These are phyloP conservation scores for Xylaria sp. DNA, from an alignment of 2,329 filamentous ascomycete species.

Conservation along the genomic window DNA sequence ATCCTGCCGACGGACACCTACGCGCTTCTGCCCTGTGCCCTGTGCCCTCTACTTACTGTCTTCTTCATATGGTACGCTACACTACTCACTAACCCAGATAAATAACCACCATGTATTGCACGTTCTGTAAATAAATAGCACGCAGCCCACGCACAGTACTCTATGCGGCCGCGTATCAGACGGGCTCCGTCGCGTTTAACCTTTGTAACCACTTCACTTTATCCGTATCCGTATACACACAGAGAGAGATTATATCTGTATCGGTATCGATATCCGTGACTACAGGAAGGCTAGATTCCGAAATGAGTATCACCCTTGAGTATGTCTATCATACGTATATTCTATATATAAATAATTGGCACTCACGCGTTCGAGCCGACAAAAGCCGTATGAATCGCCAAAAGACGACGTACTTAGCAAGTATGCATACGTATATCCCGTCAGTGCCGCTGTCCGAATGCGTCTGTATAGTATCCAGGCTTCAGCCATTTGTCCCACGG, in stretches of 20 bases:
- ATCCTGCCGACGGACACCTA: too few relatives aligned
- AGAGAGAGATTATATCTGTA: too few relatives aligned
- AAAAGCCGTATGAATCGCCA: background rate
- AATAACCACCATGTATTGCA: too few relatives aligned
- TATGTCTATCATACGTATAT: too few relatives aligned
- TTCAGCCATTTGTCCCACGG: background rate
- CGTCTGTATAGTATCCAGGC: background rate
- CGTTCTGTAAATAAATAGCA: too few relatives aligned
- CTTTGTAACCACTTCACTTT: background rate
- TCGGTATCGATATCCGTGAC: too few relatives aligned
- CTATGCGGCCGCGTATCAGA: background rate
- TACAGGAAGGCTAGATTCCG: background rate
- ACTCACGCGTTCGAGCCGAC: background rate
- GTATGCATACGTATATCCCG: background rate
- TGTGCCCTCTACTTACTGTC: too few relatives aligned
- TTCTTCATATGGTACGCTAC: too few relatives aligned
- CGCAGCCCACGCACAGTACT: too few relatives aligned
- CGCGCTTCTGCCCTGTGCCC: too few relatives aligned
- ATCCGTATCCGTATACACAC: background rate
- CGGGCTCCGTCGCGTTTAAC: background rate
- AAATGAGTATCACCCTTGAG: background rate
- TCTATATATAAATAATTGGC: too few relatives aligned
- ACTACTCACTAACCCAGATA: too few relatives aligned
- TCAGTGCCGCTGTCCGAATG: background rate
- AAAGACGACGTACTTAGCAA: background rate